Evolutionary conservation across 257 asterid genomes (phyloP), one percentile per base, ranked within the genome.

Genomic region (Rehmannia glutinosa): DNA sequence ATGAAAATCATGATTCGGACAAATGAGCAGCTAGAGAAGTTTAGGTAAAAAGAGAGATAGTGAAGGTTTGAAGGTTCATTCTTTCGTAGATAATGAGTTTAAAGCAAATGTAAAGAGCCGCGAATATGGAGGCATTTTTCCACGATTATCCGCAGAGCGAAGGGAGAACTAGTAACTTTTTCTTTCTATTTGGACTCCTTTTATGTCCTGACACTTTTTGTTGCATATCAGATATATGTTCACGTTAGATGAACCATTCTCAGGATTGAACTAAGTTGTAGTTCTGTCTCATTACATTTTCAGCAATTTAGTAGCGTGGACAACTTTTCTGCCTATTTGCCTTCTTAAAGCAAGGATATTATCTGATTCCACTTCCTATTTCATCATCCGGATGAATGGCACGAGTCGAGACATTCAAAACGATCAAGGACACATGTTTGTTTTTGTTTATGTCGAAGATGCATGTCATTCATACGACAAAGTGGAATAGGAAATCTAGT

Each of bases 21-120:
- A 67, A 70, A n/a, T n/a, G n/a, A 55, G 23, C 79, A 10, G 42
- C 58, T 50, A 74, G 36, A 38, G 71, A 71, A 25, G 78, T 39
- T 53, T 75, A 73, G 78, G 59, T 45, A 43, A 58, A 51, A 50
- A 32, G 68, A 41, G 73, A 16, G 15, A 25, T 12, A 25, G 59
- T 16, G 71, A 38, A 11, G 65, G 19, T 58, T n/a, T n/a, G n/a
- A n/a, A n/a, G n/a, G n/a, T n/a, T 6, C 13, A 69, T 32, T 17
- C 20, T 54, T 73, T 71, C 13, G 66, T 55, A 30, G 64, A 39
- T 51, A 68, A 21, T 55, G 85, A 85, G 92, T 74, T 79, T 6
- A 72, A 75, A 54, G 79, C 58, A 83, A 74, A 83, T 85, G 92
- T 83, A 83, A 87, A 85, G 84, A 78, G 78, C 87, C 80, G 92